These are phyloP conservation scores for Trichoderma orchidacearum DNA, from an alignment of 495 filamentous ascomycete genomes.

Conservation along the genomic window DNA sequence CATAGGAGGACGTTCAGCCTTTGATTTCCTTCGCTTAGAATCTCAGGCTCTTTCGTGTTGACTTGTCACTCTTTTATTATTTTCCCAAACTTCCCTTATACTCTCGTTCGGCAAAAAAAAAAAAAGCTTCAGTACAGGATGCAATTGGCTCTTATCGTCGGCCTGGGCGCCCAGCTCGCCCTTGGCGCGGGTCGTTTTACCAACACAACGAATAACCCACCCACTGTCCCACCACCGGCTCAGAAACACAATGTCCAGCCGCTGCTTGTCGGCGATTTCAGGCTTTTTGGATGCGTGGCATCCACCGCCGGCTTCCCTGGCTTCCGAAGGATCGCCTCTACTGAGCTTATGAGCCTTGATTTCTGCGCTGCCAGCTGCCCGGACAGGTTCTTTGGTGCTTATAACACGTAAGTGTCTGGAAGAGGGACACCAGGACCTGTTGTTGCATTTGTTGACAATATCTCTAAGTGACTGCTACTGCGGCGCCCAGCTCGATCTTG, in stretches of 20 bases:
- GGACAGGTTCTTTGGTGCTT: background rate
- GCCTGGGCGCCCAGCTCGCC: background rate
- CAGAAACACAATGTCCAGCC: background rate
- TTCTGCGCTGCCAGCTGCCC: conserved; percentile 1
- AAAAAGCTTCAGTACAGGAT: background rate
- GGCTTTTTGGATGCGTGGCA: background rate
- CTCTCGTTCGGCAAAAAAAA: no score
- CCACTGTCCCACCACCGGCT: background rate
- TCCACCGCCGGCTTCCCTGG: background rate
- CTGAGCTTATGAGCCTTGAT: background rate
- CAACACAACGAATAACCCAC: background rate
- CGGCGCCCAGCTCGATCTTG: background rate
- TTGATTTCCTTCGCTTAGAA: background rate
- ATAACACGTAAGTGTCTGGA: background rate
- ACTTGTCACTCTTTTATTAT: background rate
- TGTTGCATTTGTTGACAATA: background rate
- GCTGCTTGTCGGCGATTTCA: background rate
- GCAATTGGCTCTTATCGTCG: background rate
- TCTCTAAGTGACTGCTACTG: background rate
- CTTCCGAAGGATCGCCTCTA: background rate
- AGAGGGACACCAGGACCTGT: background rate
- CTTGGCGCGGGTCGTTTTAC: background rate
- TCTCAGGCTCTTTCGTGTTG: background rate
- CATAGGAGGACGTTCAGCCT: background rate
- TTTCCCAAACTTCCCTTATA: no score